phyloP scores from a whole-genome alignment of 805 yeast genomes.

The Nakazawaea ishiwadae region DNA sequence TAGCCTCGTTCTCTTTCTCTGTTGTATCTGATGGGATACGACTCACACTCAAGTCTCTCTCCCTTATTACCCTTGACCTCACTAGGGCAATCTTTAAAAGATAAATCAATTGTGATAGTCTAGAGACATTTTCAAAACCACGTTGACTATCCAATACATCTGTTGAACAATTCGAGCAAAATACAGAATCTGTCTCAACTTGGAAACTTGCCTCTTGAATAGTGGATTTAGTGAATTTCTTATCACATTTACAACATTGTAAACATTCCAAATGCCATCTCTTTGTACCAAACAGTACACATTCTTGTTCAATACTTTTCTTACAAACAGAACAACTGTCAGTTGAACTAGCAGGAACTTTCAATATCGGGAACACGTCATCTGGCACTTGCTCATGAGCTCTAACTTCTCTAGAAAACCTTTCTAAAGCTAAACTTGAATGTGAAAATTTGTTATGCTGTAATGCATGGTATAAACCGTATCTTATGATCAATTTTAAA shows the following conservation, averaged over 20 bases:
- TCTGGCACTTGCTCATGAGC: slow-evolving; percentile 37
- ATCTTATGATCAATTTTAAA: slow-evolving; percentile 75
- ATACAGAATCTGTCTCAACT: slow-evolving; percentile 28
- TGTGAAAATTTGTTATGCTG: slow-evolving; percentile 54
- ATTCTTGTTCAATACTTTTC: slow-evolving; percentile 79
- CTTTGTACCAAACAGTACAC: slow-evolving; percentile 52
- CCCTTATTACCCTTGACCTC: slow-evolving; percentile 62
- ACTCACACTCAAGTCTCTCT: slow-evolving; percentile 20
- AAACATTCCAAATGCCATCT: slow-evolving; percentile 87
- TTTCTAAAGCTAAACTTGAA: slow-evolving; percentile 57
- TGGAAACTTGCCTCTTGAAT: slow-evolving; percentile 43
- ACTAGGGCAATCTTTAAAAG: slow-evolving; percentile 80
- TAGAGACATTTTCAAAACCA: slow-evolving; percentile 62
- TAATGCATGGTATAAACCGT: slow-evolving; percentile 76
- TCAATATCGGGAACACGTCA: slow-evolving; percentile 35
- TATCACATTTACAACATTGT: slow-evolving; percentile 55
- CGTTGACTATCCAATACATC: slow-evolving; percentile 41
- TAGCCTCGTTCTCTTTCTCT: not conserved
- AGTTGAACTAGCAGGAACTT: slow-evolving; percentile 55
- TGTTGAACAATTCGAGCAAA: slow-evolving; percentile 62
- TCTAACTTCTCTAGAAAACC: slow-evolving; percentile 52
- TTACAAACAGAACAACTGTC: slow-evolving; percentile 73
- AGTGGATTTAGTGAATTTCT: slow-evolving; percentile 32
- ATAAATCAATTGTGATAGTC: slow-evolving; percentile 68
- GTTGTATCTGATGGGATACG: not conserved